Evolutionary conservation across 2,329 filamentous ascomycete genomes (phyloP), one percentile per base, ranked within the genome.

Genomic region (Parastagonospora nodorum): DNA sequence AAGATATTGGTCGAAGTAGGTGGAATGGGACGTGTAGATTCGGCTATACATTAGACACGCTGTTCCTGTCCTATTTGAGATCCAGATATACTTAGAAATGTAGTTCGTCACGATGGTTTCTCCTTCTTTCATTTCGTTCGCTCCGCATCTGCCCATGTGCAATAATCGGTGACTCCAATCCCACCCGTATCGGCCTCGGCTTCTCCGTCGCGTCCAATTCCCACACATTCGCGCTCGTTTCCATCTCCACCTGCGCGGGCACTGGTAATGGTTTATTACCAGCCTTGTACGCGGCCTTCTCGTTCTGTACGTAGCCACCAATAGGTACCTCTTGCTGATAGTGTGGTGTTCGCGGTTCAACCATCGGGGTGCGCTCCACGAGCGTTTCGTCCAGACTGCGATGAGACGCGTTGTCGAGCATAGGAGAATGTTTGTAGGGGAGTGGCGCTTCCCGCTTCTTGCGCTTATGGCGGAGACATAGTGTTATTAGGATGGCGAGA

Each of bases 1-100:
- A 87, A 87, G 72, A 82, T 87, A 28, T 57, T 87, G 39, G 81
- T 87, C 1, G 78, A 84, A 19, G 55, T 75, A 8, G 62, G 60
- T 7, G 55, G 58, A 0, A 47, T 60, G 58, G 39, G 46, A 15
- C 51, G 52, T 15, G 43, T 55, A 5, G 60, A 59, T 27, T 60
- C 51, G 6, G 58, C 49, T 8, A 30, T 55, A 47, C 30, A 43
- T 36, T 50, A 41, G 24, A 38, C 14, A 37, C 15, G 35, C 35
- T 19, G 6, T 16, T 37, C 6, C 7, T 24, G 19, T 35, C 12
- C 12, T 8, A 32, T 32, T n/a, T 8, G 31, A n/a, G 3, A 4
- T 11, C 2, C 31, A 32, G 12, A 35, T 35, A 5, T 16, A 9
- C 16, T 44, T 24, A 44, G 12, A 44, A 44, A 29, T 44, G 42